phyloP scores from a whole-genome alignment of 1,284 basidiomycete species.

The Naganishia sp. region DNA sequence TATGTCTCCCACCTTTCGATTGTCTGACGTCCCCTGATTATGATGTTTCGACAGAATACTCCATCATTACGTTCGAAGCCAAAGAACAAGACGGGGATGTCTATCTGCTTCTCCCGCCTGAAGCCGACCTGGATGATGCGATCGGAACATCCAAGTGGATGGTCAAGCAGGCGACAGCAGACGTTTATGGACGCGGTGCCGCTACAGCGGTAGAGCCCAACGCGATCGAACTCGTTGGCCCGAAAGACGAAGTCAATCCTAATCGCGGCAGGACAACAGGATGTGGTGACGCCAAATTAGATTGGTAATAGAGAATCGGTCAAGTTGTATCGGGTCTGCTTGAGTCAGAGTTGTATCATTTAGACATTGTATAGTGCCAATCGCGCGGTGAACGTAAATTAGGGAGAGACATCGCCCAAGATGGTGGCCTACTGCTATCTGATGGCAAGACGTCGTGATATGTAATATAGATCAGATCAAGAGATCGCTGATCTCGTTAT shows the following conservation, averaged over 20 bases:
- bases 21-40: not conserved
- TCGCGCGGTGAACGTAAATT: not conserved
- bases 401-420: too few species aligned
- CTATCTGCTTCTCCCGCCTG: conserved; percentile 62
- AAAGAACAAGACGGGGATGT: conserved; percentile 59
- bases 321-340: conserved; percentile 4
- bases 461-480: too few species aligned
- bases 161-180: conserved; percentile 58
- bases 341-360: conserved; percentile 7
- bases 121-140: conserved; percentile 64
- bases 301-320: conserved; percentile 9
- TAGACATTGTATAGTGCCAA: not conserved
- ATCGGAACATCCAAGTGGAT: conserved; percentile 64
- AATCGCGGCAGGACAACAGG: conserved; percentile 18
- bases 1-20: not conserved
- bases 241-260: conserved; percentile 35
- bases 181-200: conserved; percentile 55
- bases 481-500: not conserved
- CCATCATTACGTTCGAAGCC: conserved; percentile 67
- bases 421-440: too few species aligned
- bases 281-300: conserved; percentile 24
- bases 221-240: conserved; percentile 58
- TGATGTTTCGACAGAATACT: conserved; percentile 56
- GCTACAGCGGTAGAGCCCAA: conserved; percentile 42
- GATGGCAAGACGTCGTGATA: too few species aligned